Base-by-base conservation (phyloP, 345 rosid species). In the Excoecaria agallocha region DNA sequence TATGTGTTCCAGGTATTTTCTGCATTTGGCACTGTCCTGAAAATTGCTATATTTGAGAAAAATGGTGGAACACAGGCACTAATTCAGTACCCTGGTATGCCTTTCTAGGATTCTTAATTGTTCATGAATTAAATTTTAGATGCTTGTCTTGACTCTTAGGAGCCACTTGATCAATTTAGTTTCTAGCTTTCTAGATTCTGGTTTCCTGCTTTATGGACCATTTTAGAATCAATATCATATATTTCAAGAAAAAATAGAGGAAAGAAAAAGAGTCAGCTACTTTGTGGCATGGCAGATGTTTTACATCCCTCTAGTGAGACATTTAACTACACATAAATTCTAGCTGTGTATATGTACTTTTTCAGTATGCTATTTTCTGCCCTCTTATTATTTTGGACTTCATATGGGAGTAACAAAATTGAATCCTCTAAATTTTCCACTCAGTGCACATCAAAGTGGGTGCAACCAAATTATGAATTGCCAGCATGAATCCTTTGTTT, bases 1-100 rank as follows among this genome's bases (percentile, higher is more conserved):
- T 64, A 46, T 65, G 10, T 45, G 15, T 69, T 63, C 3, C 74
- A 93, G 99, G 99, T 93, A 50, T 95, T 93, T 73, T 91, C 98
- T 48, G 87, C 94, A 4, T 93, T 89, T 82, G 98, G 99, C 11
- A 82, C 87, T 9, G 98, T 93, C 74, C 97, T 90, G 86, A 95
- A 95, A 83, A 90, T 95, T 84, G 93, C 98, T 11, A 91, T 91
- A 76, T 93, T 95, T 86, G 99, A 91, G 88, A 91, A 95, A 77
- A 95, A 93, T 80, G 97, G 98, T 72, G 93, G 93, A 76, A 93
- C 96, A 1, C 99, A 95, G 82, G 99, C 99, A 69, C 77, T 95
- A 58, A 57, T 95, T 86, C 98, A 95, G 70, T 95, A 90, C 77
- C 92, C 94, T 46, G 94, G 96, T 93, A 89, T 80, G 59, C 17